Evolutionary conservation across 345 rosid species (phyloP).

Genomic region (Lepidium didymum): DNA sequence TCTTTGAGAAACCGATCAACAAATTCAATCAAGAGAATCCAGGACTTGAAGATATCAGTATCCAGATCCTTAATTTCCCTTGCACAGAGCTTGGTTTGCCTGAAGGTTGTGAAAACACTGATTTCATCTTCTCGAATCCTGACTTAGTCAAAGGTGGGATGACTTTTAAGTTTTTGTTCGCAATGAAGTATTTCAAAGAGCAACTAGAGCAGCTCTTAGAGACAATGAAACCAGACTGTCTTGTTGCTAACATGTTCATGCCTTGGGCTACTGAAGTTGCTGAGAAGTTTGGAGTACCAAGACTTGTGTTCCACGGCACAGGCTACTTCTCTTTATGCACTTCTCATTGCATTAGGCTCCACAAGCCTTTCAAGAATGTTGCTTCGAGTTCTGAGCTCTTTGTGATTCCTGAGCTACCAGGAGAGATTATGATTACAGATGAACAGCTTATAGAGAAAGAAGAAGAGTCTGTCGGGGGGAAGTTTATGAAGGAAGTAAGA

Average conservation of each 20-base stretch:
- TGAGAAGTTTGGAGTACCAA: conserved; percentile 40
- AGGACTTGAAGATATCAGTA: conserved; percentile 20
- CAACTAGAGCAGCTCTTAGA: conserved; percentile 37
- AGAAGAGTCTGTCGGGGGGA: neutral
- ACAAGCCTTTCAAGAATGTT: conserved; percentile 35
- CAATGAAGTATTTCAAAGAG: conserved; percentile 31
- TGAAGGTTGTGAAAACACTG: conserved; percentile 36
- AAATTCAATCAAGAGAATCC: conserved; percentile 20
- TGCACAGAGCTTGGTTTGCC: conserved; percentile 38
- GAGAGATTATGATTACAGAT: conserved; percentile 34
- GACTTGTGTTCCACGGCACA: conserved; percentile 48
- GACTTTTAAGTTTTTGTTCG: conserved; percentile 18
- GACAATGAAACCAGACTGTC: conserved; percentile 39
- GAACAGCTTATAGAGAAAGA: conserved; percentile 19
- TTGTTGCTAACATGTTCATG: conserved; percentile 50
- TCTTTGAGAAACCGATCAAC: conserved; percentile 27
- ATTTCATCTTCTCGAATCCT: conserved; percentile 5
- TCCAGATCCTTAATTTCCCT: conserved; percentile 37
- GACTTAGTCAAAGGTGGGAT: conserved; percentile 3
- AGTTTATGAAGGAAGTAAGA: neutral
- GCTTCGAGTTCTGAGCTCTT: conserved; percentile 41
- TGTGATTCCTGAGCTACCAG: conserved; percentile 44
- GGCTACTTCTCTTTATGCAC: conserved; percentile 37
- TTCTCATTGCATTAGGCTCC: conserved; percentile 16
- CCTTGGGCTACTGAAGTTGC: conserved; percentile 56